phyloP scores from a whole-genome alignment of 2,329 filamentous ascomycete genomes.

The Ceratocystis colombiana region DNA sequence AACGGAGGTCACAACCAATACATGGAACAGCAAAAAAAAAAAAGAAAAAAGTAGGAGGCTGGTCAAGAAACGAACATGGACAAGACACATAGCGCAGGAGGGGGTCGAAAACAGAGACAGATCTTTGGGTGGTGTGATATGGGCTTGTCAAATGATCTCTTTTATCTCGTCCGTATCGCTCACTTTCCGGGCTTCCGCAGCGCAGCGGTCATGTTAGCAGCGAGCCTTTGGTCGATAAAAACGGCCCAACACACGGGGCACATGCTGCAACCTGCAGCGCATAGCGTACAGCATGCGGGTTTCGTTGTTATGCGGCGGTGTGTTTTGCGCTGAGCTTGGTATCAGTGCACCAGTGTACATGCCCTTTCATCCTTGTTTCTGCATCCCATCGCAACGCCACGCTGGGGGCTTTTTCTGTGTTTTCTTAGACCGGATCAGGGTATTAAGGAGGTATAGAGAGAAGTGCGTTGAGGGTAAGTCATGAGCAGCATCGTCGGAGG shows the following conservation, averaged over 20 bases:
- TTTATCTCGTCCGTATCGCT: neutral
- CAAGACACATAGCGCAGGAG: neutral
- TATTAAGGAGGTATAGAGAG: neutral
- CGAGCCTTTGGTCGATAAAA: neutral
- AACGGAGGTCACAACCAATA: neutral
- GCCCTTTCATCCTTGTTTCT: no score
- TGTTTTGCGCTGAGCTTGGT: neutral
- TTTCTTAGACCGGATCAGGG: no score
- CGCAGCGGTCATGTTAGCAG: neutral
- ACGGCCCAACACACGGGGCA: neutral
- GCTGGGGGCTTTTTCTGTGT: neutral
- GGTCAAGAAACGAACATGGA: neutral
- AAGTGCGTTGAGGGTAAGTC: neutral
- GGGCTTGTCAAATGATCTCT: no score
- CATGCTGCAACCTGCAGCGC: neutral
- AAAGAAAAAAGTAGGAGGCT: neutral
- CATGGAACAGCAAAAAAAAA: constrained; percentile 7
- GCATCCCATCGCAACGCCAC: no score
- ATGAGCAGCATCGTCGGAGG: neutral
- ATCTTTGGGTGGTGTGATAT: neutral
- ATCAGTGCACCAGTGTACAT: neutral
- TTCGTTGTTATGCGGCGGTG: neutral
- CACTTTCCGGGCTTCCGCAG: neutral
- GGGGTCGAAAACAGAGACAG: neutral
- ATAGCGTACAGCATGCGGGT: neutral